Base-by-base conservation (phyloP, 2,329 filamentous ascomycete genomes). In the Phialophora tarda region DNA sequence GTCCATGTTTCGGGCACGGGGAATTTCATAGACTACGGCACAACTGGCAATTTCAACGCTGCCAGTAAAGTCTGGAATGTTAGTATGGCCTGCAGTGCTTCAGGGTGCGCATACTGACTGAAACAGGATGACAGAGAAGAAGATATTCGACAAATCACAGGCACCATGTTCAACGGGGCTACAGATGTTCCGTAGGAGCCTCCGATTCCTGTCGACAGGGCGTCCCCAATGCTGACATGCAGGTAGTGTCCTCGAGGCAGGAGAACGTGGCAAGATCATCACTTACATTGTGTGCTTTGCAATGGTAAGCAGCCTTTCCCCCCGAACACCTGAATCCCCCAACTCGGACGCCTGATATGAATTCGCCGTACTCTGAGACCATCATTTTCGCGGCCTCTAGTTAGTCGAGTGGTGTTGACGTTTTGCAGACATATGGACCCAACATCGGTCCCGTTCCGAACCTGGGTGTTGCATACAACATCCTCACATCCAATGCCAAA, bases 51-150 rank as follows among this genome's bases (percentile, higher is more conserved):
- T 38, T 65, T 65, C 55, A 68, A 68, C 32, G 63, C 66, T 14
- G 44, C 57, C n/a, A 63, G 66, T 44, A 68, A 65, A 65, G 66
- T 68, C 24, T 68, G 66, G 66, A 68, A 65, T 65, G 63, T 68
- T 3, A 30, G 66, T 63, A n/a, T 61, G 28, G 30, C 30, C 12
- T 11, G 4, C 55, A 34, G n/a, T 10, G 38, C 5, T 17, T 2
- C 24, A 21, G 28, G 7, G 4, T 26, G 7, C 26, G 30, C 11
- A 44, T 21, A 55, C 34, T 61, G 30, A 55, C 56, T 4, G 11
- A 30, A 5, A 50, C 54, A 68, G 66, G 66, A 68, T 24, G 63
- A 65, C 50, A 63, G 65, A 48, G 66, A 65, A 53, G 63, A 68
- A 23, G 63, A 68, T 55, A 68, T 65, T 14, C 64, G 54, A 23